A percentile compares a stretch with the other conserved stretches of the same genome.
Evolutionary conservation across 169 alveolate genomes (phyloP).

Genomic region (Cryptosporidium parvum): DNA sequence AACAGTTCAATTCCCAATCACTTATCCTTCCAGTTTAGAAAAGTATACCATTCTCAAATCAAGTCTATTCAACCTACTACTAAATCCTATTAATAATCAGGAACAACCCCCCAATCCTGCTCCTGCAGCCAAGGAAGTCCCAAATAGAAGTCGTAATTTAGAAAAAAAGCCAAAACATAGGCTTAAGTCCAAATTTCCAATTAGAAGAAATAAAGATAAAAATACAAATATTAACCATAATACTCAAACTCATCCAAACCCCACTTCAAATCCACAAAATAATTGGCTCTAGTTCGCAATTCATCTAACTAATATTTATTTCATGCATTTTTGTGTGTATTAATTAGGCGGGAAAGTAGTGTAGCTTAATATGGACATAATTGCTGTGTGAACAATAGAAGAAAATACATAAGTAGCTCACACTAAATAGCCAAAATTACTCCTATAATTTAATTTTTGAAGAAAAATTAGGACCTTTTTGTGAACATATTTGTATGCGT

Average conservation of each 20-base stretch:
- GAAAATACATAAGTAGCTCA: neutral
- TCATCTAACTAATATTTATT: no score
- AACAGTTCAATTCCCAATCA: neutral
- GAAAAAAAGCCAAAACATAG: neutral
- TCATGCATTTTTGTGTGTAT: neutral
- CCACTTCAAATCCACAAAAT: neutral
- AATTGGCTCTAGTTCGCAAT: neutral
- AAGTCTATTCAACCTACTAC: neutral
- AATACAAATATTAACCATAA: neutral
- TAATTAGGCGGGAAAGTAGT: neutral
- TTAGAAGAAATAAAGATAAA: neutral
- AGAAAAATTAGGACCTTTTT: neutral
- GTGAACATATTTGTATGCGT: neutral
- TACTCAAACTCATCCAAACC: neutral
- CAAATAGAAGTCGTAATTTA: neutral
- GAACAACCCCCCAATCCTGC: neutral
- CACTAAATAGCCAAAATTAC: neutral
- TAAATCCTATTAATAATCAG: neutral
- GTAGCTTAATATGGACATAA: no score
- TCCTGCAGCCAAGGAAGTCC: neutral
- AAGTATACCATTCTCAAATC: neutral
- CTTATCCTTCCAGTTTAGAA: neutral
- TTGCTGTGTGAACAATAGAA: no score
- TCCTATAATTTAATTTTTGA: neutral
- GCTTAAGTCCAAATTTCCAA: neutral